phyloP scores from a whole-genome alignment of 2,329 filamentous ascomycete species.

The Lachnellula hyalina region DNA sequence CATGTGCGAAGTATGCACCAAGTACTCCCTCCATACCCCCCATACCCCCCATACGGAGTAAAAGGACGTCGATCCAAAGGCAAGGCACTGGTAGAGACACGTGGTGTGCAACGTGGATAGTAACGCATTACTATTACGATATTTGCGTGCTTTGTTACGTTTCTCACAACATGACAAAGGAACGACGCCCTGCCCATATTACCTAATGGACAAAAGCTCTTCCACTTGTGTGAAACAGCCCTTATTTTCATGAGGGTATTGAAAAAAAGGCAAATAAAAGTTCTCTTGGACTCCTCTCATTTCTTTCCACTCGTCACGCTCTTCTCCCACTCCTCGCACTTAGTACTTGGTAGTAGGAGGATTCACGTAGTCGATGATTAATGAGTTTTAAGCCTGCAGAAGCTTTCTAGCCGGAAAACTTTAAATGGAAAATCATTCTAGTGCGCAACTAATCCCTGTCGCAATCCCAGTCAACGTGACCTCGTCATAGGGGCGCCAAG shows the following conservation, averaged over 20 bases:
- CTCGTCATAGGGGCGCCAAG: not conserved
- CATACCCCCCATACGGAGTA: too few relatives aligned
- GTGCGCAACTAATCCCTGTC: not conserved
- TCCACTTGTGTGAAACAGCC: not conserved
- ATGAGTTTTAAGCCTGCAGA: not conserved
- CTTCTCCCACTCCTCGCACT: not conserved
- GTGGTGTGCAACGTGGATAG: slow-evolving; percentile 9
- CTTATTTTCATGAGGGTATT: not conserved
- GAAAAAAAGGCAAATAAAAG: not conserved
- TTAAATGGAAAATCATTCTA: not conserved
- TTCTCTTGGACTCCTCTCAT: not conserved
- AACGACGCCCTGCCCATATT: slow-evolving; percentile 3
- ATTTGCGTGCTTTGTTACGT: slow-evolving; percentile 3
- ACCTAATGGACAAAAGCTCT: slow-evolving; percentile 7
- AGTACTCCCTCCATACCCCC: too few relatives aligned
- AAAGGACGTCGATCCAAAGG: not conserved
- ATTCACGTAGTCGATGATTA: slow-evolving; percentile 18
- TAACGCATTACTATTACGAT: slow-evolving; percentile 8
- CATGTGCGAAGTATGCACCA: too few relatives aligned
- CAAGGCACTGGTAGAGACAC: not conserved
- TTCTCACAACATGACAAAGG: not conserved
- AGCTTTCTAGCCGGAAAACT: not conserved
- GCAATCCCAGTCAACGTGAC: too few relatives aligned
- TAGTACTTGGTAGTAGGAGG: not conserved
- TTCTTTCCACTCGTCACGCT: not conserved